Base-by-base conservation (phyloP, 495 filamentous ascomycete species). In the Hypoxylon fuscum region DNA sequence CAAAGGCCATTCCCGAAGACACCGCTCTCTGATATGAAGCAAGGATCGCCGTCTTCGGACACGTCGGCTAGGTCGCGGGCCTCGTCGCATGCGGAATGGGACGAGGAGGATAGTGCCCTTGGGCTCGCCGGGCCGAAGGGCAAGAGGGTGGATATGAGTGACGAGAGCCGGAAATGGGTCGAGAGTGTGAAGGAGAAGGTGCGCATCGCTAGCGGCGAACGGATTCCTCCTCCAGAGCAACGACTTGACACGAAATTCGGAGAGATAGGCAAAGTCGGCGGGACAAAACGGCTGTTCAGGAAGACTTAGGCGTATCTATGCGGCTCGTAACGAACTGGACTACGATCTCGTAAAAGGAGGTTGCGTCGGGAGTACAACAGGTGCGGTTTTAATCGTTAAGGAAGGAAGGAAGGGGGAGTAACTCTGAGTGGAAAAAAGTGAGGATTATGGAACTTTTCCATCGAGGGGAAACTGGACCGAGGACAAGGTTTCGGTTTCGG, bases 141-240 rank as follows among this genome's bases (percentile, higher is more conserved):
- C 29, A 88, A 83, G 74, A 82, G 80, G 34, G 69, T 80, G 6
- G 81, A 82, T 42, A 84, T 92, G 60, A 83, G 79, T 44, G 82
- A 83, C 51, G 84, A 90, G 72, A 86, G 86, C 61, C 76, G 82
- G 44, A 81, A 83, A 35, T 92, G 89, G 89, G 85, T 92, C 2
- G 86, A 92, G 70, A 87, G 83, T 23, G 86, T 92, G 75, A 83
- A 90, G 70, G 86, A 88, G 42, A 85, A 88, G 61, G 86, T 88
- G 4, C 72, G 80, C 21, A 75, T 81, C 20, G 85, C 82, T 32
- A 84, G 81, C 46, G 77, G 77, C 23, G 79, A 81, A 51, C 73
- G 72, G 17, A 51, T 66, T 7, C 14, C 64, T 27, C 43, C 54
- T 27, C 56, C 62, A 29, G 59, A 62, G 34, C 49, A 63, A 58